Evolutionary conservation across 2,329 filamentous ascomycete species (phyloP).

Genomic region (Phoma herbarum): DNA sequence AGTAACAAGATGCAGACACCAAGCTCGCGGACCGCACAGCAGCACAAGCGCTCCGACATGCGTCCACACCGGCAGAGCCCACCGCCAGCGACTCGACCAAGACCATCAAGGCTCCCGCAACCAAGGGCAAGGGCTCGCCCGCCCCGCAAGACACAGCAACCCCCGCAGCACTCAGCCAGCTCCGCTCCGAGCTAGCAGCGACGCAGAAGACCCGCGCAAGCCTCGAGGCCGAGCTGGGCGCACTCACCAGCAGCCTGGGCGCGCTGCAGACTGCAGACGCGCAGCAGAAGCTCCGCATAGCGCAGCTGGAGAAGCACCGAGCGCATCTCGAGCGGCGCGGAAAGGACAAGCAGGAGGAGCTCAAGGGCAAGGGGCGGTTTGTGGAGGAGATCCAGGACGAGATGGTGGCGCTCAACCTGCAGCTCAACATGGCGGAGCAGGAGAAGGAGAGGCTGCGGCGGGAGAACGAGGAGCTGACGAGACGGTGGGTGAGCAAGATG

Average conservation of each 20-base stretch:
- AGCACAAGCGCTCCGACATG: constrained; percentile 41
- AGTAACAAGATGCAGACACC: constrained; percentile 49
- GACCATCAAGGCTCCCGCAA: constrained; percentile 27
- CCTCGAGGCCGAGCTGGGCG: constrained; percentile 70
- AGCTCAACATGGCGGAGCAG: constrained; percentile 86
- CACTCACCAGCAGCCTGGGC: constrained; percentile 70
- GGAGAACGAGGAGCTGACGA: constrained; percentile 89
- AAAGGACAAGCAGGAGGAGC: constrained; percentile 84
- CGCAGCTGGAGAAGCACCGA: constrained; percentile 69
- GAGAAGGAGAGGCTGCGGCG: constrained; percentile 73
- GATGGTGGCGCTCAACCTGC: constrained; percentile 84
- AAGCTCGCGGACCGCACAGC: constrained; percentile 58
- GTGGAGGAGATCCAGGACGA: constrained; percentile 93
- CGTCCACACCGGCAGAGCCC: constrained; percentile 29
- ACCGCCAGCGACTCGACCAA: not conserved
- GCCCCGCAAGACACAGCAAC: constrained; percentile 24
- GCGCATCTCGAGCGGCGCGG: constrained; percentile 70
- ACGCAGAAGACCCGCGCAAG: constrained; percentile 78
- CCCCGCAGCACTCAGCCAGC: constrained; percentile 41
- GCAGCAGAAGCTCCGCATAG: constrained; percentile 69
- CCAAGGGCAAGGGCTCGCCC: constrained; percentile 33
- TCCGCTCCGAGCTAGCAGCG: constrained; percentile 72
- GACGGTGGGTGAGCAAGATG: constrained; percentile 91
- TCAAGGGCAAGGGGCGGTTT: constrained; percentile 82
- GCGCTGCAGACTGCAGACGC: constrained; percentile 68